Base-by-base conservation (phyloP, 305 asterid species). In the Coffea humblotiana region DNA sequence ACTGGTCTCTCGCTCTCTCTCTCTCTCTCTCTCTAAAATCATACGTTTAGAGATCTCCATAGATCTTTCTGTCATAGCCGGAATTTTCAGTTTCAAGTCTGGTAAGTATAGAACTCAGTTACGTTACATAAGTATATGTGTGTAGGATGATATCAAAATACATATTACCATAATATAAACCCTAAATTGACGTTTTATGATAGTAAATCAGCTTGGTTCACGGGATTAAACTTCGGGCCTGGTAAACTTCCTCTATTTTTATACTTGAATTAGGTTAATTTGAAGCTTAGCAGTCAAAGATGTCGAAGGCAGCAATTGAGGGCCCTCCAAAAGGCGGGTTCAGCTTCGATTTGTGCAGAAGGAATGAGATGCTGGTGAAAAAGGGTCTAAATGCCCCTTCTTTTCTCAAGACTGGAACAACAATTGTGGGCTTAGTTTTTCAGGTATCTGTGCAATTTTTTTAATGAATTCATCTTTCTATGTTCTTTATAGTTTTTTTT, bases 381-480 rank as follows among this genome's bases (percentile, higher is more conserved):
- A 92, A 91, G 87, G 97, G 98, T 84, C 84, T 91, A 76, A 88
- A 89, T 76, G 70, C 75, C 66, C 88, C 96, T 14, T 83, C 91
- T 25, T 94, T 82, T 83, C 95, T 94, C 78, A 94, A 94, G 88
- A 94, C 97, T 72, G 98, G 98, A 66, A 94, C 98, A 60, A 93
- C 98, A 45, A 94, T 94, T 37, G 98, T 94, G 19, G 98, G 98
- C 29, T 82, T 93, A 81, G 86, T 94, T 84, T 94, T 90, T 71
- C 74, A 90, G 98, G 98, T 93, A 80, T 6, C 3, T 47, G 15
- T 52, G 8, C 18, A 0, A 6, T 1, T 18, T 52, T 9, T 27
- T 29, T 3, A 43, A 6, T n/a, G 18, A 16, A 14, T 72, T 14
- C 18, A 47, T 52, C 3, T 8, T 73, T 18, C 14, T 4, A 73